Conservation (phyloP, 768 basidiomycete species). For the Paxillus rubicundulus region DNA sequence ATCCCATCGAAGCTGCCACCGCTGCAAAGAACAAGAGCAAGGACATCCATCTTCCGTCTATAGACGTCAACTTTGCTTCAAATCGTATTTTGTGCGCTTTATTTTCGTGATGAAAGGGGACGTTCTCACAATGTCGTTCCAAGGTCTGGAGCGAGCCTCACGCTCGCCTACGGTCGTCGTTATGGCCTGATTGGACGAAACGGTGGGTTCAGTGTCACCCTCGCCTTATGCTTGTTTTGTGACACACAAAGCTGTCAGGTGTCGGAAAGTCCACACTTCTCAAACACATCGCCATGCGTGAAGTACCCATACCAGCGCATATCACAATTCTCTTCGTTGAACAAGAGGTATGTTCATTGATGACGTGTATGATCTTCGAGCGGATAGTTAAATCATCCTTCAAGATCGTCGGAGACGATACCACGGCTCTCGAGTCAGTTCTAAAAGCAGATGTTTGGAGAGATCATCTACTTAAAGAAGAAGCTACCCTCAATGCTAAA, state of each 20-base stretch:
- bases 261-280: slow-evolving; percentile 97
- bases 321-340: slow-evolving; percentile 98
- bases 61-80: slow-evolving; percentile 95
- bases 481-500: slow-evolving; percentile 67
- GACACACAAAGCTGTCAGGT: slow-evolving; percentile 40
- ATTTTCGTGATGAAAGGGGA: background rate
- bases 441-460: slow-evolving; percentile 99
- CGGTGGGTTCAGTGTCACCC: slow-evolving; percentile 37
- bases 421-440: slow-evolving; percentile 87
- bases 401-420: slow-evolving; percentile 92
- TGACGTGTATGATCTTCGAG: background rate
- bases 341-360: slow-evolving; percentile 68
- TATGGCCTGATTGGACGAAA: slow-evolving; percentile 92
- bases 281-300: slow-evolving; percentile 91
- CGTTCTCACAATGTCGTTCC: slow-evolving; percentile 3
- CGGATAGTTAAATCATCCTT: background rate
- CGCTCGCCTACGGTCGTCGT: slow-evolving; percentile 83
- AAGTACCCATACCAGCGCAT: slow-evolving; percentile 89
- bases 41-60: slow-evolving; percentile 90
- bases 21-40: slow-evolving; percentile 93
- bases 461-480: slow-evolving; percentile 87
- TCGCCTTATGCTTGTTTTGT: background rate
- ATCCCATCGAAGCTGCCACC: slow-evolving; percentile 80
- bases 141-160: slow-evolving; percentile 83
- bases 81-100: slow-evolving; percentile 78